These are phyloP conservation scores for Cucurbita pepo DNA, from an alignment of 306 rosid genomes.

Conservation along the genomic window DNA sequence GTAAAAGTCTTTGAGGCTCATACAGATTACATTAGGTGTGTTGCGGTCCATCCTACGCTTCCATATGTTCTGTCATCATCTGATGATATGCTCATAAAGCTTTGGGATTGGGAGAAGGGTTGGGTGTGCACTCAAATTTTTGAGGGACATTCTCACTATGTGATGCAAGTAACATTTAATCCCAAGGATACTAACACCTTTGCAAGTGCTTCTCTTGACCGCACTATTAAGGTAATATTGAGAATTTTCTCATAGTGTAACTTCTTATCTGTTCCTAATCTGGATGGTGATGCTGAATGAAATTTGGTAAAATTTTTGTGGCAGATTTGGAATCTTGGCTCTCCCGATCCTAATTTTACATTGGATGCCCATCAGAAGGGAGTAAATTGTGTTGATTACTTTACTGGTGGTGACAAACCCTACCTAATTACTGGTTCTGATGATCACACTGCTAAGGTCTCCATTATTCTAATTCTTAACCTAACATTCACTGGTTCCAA, in stretches of 20 bases:
- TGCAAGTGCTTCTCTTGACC: slow-evolving; percentile 99
- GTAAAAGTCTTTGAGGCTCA: slow-evolving; percentile 88
- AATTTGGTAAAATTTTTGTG: neutral
- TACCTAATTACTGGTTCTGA: slow-evolving; percentile 91
- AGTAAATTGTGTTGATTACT: slow-evolving; percentile 93
- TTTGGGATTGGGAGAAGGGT: slow-evolving; percentile 99
- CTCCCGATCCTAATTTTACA: slow-evolving; percentile 95
- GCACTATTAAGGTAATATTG: slow-evolving; percentile 65
- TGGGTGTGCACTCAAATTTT: slow-evolving; percentile 96
- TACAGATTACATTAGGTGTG: slow-evolving; percentile 94
- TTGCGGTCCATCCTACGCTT: slow-evolving; percentile 95
- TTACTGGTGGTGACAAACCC: slow-evolving; percentile 99
- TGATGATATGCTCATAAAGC: slow-evolving; percentile 98
- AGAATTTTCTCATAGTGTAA: slow-evolving; percentile 4
- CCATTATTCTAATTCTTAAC: slow-evolving; percentile 2
- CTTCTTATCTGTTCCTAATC: neutral
- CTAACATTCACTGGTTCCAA: neutral
- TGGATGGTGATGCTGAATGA: neutral
- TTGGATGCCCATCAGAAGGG: slow-evolving; percentile 92
- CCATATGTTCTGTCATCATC: slow-evolving; percentile 92
- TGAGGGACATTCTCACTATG: slow-evolving; percentile 97
- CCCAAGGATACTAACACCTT: slow-evolving; percentile 98
- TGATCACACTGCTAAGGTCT: slow-evolving; percentile 94
- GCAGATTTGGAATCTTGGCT: slow-evolving; percentile 96
- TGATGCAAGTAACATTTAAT: slow-evolving; percentile 98